Evolutionary conservation across 1,139 yeast species (phyloP), one percentile per base, ranked within the genome.

Genomic region (Yamadazyma conglobata): DNA sequence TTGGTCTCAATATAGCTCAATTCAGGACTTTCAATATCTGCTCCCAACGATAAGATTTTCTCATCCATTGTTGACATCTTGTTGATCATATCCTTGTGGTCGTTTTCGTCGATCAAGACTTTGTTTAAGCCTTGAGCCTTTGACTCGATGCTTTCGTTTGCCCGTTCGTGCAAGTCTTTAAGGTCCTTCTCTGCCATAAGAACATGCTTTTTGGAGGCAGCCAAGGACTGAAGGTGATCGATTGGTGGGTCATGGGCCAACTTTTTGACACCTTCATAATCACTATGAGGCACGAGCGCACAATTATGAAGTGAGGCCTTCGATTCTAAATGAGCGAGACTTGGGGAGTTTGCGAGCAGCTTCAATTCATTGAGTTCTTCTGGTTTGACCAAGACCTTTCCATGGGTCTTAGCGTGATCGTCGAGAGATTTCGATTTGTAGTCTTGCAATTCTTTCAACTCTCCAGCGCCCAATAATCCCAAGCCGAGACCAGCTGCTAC

Each of bases 191-290:
- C 27, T 15, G 34, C 27, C 2, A 51, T 28, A 5, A 54, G 33
- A 4, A 39, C 39, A 29, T 44, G 50, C 12, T 40, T 37, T 15
- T 37, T 35, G 6, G 28, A 32, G 6, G 12, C 6, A 4, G 71
- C 68, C 22, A 49, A 52, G 8, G 46, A 46, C 6, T 38, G 31
- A 9, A 67, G 32, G 31, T 51, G 60, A 3, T 56, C 60, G 5
- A 46, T 25, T 6, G 51, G 34, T 22, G 70, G 64, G 2, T 48
- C 34, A 5, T 44, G 39, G 11, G 30, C 49, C 45, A 22, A 28
- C 8, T 27, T 15, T n/a, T 27, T 30, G 23, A 50, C 40, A 3
- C 20, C 30, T 2, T 34, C 28, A 27, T 38, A 41, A 1, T 52
- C 56, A 3, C 32, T 30, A 5, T 36, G 30, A 1, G 50, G 36